Evolutionary conservation across 2,329 filamentous ascomycete species (phyloP).

Genomic region (Neopestalotiopsis rosae): DNA sequence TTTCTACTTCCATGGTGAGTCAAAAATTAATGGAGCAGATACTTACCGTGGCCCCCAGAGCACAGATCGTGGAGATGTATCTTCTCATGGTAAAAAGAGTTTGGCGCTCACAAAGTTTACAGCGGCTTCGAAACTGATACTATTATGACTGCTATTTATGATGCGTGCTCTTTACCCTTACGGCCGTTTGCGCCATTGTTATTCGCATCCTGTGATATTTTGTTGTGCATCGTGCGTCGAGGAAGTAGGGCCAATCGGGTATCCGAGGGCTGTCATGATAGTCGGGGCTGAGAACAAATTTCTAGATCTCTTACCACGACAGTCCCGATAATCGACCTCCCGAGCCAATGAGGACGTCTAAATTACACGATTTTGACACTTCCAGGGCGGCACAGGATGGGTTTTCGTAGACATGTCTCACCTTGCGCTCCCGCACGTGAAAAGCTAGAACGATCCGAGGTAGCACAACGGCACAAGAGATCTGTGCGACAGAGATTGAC

Average conservation of each 20-base stretch:
- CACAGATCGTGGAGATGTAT: not conserved
- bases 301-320: not conserved
- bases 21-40: not conserved
- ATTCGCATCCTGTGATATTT: too few species aligned
- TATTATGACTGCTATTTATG: not conserved
- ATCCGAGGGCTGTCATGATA: not conserved
- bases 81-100: not conserved
- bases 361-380: not conserved
- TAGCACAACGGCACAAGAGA: too few species aligned
- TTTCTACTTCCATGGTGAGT: not conserved
- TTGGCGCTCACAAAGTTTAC: not conserved
- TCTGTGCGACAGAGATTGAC: too few species aligned
- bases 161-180: not conserved
- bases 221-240: not conserved
- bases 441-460: too few species aligned
- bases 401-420: not conserved
- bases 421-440: not conserved
- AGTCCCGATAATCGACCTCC: not conserved
- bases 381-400: not conserved
- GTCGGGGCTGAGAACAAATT: not conserved
- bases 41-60: not conserved
- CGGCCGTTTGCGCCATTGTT: too few species aligned
- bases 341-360: not conserved
- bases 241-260: not conserved
- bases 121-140: not conserved